These are phyloP conservation scores for Candida labiduridarum DNA, from an alignment of 1,139 yeast species.

Conservation along the genomic window DNA sequence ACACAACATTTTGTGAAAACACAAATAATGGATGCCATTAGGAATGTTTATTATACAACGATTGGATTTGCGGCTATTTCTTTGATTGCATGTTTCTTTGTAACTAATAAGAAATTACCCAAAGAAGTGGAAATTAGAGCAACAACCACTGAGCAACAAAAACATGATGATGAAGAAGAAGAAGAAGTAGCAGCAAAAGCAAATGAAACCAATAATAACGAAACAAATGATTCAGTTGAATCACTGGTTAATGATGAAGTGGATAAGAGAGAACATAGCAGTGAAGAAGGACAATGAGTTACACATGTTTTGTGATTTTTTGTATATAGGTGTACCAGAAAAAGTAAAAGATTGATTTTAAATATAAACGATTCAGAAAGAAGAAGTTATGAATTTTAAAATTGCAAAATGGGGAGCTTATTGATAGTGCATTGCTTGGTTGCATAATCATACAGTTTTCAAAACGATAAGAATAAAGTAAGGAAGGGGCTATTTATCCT, in stretches of 20 bases:
- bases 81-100: slow-evolving; percentile 23
- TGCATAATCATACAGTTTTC: too few species aligned
- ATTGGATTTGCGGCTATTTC: slow-evolving; percentile 30
- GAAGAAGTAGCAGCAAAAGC: not conserved
- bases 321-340: too few species aligned
- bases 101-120: slow-evolving; percentile 36
- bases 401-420: too few species aligned
- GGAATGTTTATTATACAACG: slow-evolving; percentile 35
- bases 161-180: not conserved
- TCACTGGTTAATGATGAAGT: not conserved
- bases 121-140: slow-evolving; percentile 3
- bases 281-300: not conserved
- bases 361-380: not conserved
- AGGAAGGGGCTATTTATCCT: too few species aligned
- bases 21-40: slow-evolving; percentile 32
- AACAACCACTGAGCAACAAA: not conserved
- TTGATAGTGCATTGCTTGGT: too few species aligned
- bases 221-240: not conserved
- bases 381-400: too few species aligned
- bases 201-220: not conserved
- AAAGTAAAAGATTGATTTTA: not conserved
- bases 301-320: too few species aligned
- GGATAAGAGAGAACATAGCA: not conserved
- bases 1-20: slow-evolving; percentile 29
- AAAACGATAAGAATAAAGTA: too few species aligned